Percentiles rank a stretch among this genome's conserved stretches.
Conservation (phyloP, 305 asterid genomes). For the Plantago lanceolata region DNA sequence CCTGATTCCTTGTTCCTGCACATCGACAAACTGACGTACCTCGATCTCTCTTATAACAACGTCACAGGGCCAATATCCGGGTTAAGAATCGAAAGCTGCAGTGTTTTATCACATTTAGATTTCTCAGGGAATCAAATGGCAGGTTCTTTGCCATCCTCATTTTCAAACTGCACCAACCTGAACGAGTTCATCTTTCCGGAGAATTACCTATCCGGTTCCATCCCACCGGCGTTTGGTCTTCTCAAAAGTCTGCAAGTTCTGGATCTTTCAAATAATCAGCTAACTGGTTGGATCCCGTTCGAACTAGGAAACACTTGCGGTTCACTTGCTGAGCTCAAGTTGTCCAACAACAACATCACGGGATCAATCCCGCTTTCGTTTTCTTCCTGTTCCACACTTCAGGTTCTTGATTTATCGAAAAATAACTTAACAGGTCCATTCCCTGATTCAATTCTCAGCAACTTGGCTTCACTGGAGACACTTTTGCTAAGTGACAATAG, state of each 20-base stretch:
- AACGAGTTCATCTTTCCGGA: constrained; percentile 46
- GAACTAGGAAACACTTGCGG: constrained; percentile 55
- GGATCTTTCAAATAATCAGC: constrained; percentile 71
- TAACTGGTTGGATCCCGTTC: constrained; percentile 74
- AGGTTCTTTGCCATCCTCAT: constrained; percentile 50
- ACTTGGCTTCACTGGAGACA: constrained; percentile 53
- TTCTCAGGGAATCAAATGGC: constrained; percentile 65
- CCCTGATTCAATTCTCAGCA: constrained; percentile 60
- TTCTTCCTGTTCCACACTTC: constrained; percentile 59
- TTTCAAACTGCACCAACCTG: constrained; percentile 64
- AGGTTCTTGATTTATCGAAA: constrained; percentile 55
- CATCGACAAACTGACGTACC: constrained; percentile 48
- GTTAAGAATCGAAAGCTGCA: constrained; percentile 53
- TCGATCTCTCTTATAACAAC: constrained; percentile 76
- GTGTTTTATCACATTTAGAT: constrained; percentile 57
- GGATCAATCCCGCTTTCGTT: constrained; percentile 69
- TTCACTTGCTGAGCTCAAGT: constrained; percentile 65
- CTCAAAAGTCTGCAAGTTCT: constrained; percentile 52
- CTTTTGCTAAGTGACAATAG: constrained; percentile 52
- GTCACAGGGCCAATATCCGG: constrained; percentile 53
- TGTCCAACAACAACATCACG: constrained; percentile 68
- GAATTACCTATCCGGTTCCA: constrained; percentile 58
- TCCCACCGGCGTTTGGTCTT: constrained; percentile 52
- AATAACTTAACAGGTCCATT: constrained; percentile 73
- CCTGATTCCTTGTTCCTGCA: constrained; percentile 47